Percentiles rank a stretch among this genome's conserved stretches.
These are phyloP conservation scores for Aspergillus unguis DNA, from an alignment of 2,329 filamentous ascomycete genomes.

Conservation along the genomic window DNA sequence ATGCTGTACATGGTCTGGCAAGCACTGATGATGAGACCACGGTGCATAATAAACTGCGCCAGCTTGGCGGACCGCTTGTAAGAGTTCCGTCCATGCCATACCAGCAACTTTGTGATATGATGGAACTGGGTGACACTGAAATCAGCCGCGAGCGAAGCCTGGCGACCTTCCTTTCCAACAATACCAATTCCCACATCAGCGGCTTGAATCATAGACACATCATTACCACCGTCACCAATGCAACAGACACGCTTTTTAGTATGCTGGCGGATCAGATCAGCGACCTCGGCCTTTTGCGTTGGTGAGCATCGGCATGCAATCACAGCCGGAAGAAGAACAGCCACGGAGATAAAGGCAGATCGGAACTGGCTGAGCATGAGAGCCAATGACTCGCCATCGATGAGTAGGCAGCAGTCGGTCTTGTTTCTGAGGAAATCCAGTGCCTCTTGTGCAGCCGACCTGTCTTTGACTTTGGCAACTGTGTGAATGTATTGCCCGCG, in stretches of 20 bases:
- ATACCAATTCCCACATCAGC: conserved; percentile 97
- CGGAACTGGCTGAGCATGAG: conserved; percentile 81
- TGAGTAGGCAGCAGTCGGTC: conserved; percentile 79
- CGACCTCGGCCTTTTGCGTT: conserved; percentile 93
- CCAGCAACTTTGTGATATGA: conserved; percentile 91
- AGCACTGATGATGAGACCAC: conserved; percentile 89
- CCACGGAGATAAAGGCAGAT: conserved; percentile 79
- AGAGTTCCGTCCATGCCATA: conserved; percentile 96
- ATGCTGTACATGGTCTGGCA: conserved; percentile 98
- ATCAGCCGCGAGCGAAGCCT: conserved; percentile 91
- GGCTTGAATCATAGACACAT: conserved; percentile 98
- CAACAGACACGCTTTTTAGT: conserved; percentile 96
- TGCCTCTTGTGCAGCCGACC: conserved; percentile 80
- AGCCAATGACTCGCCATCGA: conserved; percentile 87
- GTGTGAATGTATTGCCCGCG: conserved; percentile 95
- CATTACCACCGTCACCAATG: conserved; percentile 96
- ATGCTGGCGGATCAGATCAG: conserved; percentile 80
- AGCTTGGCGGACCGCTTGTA: conserved; percentile 96
- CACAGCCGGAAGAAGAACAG: conserved; percentile 83
- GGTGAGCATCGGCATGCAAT: conserved; percentile 96
- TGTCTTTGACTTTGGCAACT: conserved; percentile 76
- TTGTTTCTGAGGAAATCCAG: conserved; percentile 86
- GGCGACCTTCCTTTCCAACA: conserved; percentile 93
- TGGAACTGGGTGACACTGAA: conserved; percentile 96
- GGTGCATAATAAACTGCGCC: conserved; percentile 96